Percentiles rank a stretch among this genome's conserved stretches.
Evolutionary conservation across 148 eudicot species (phyloP).

Genomic region (Fagopyrum esculentum): DNA sequence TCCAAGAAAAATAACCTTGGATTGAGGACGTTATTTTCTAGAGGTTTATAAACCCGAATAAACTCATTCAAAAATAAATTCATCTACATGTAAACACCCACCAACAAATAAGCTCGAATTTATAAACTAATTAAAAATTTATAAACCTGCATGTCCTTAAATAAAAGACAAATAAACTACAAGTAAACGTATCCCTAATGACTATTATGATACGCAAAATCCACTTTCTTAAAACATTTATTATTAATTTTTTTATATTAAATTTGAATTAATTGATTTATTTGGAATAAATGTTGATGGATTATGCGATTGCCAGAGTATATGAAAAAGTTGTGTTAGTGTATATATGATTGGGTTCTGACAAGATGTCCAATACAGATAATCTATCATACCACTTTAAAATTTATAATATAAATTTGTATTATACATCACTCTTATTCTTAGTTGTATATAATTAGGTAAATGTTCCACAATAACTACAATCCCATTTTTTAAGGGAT

Average conservation of each 20-base stretch:
- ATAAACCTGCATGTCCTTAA: too few species aligned
- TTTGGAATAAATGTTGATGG: neutral
- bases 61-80: too few species aligned
- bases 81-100: too few species aligned
- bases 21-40: too few species aligned
- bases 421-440: neutral
- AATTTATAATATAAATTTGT: neutral
- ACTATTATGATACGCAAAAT: neutral
- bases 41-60: too few species aligned
- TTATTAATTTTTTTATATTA: neutral
- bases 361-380: constrained; percentile 8
- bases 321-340: neutral
- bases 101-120: too few species aligned
- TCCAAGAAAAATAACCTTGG: too few species aligned
- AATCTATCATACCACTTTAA: constrained; percentile 4
- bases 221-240: neutral
- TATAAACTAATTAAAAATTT: too few species aligned
- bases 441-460: neutral
- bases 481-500: too few species aligned
- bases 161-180: too few species aligned
- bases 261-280: neutral
- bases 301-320: constrained; percentile 1
- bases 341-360: constrained; percentile 1
- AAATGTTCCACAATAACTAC: neutral
- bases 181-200: neutral